Evolutionary conservation across 768 basidiomycete genomes (phyloP), one percentile per base, ranked within the genome.

Genomic region (Serpula lacrymans): DNA sequence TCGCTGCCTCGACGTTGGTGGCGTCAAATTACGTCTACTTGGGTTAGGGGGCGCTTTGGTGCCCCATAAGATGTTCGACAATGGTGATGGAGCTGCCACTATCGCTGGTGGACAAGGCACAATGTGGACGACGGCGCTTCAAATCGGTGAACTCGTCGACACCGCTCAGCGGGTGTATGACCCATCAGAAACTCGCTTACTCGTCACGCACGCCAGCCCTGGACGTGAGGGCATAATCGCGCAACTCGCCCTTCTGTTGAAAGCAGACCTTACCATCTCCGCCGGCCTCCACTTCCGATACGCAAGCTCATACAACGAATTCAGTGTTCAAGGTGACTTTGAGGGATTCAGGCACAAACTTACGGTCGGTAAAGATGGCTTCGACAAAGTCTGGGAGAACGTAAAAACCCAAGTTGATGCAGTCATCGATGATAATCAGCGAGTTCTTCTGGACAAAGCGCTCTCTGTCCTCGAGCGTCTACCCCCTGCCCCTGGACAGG

Each of bases 281-380:
- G 94, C 91, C 3, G 92, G 93, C 25, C 79, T 99, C 26, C 96
- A 99, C 63, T 99, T 99, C 80, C 88, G 96, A 44, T 98, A 98
- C 58, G 85, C 93, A 18, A 87, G 80, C 1, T 89, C 87, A 4
- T 98, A 93, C 75, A 99, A 98, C 63, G 96, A 98, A 57, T 98
- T 96, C 59, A 88, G 86, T 55, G 86, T 95, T 1, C 91, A 93
- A 58, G 72, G 77, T 27, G 91, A 96, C 60, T 88, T 87, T 51
- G 91, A 95, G 28, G 81, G 82, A 7, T 93, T 91, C 70, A 78
- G 85, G 35, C 75, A 74, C 56, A 98, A 97, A 65, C 70, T 97
- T 11, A 46, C 69, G 1, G 67, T 74, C 8, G 88, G 89, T 35
- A 89, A 88, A 61, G 88, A 89, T 41, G 68, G 71, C 13, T 97